Evolutionary conservation across 176 grass and related monocot species (phyloP), one percentile per base, ranked within the genome.

Genomic region (Oryza officinalis): DNA sequence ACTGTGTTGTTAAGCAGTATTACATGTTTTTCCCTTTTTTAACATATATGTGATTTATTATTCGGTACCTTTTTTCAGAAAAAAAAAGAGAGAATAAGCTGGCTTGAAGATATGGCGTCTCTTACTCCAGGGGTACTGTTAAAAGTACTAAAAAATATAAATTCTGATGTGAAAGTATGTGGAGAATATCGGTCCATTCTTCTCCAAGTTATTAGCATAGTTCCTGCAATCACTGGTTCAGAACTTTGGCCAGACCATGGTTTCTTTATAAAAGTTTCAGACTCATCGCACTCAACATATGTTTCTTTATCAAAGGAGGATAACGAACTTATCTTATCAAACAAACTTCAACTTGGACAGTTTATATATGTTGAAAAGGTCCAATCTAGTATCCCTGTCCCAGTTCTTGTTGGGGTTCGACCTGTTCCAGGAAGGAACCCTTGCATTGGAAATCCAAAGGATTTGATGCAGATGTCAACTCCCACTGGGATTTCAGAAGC

Each of bases 181-280:
- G 97, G 97, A 79, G 97, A 96, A 78, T 67, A 99, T 60, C 86
- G 97, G 30, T 99, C 97, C 60, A 90, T 99, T 79, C 97, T 99
- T 87, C 89, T 99, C 46, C 97, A 99, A 99, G 93, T 99, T 72
- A 92, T 99, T 86, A 91, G 97, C 81, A 99, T 99, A 72, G 93
- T 99, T 32, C 97, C 97, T 54, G 97, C 93, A 70, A 85, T 99
- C 70, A 92, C 91, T 82, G 96, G 96, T 25, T 99, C 89, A 49
- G 96, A 99, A 69, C 84, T 99, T 43, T 99, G 86, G 85, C 96
- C 96, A 20, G 87, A 99, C 65, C 93, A 99, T 83, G 96, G 96
- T n/a, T 99, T 99, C 91, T 99, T 99, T 84, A 91, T 99, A 74
- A 99, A 99, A 88, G 96, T 99, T 49, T 99, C 96, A 18, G 96